phyloP scores from a whole-genome alignment of 1,139 yeast species.

The Debaryomyces psychrophilus region DNA sequence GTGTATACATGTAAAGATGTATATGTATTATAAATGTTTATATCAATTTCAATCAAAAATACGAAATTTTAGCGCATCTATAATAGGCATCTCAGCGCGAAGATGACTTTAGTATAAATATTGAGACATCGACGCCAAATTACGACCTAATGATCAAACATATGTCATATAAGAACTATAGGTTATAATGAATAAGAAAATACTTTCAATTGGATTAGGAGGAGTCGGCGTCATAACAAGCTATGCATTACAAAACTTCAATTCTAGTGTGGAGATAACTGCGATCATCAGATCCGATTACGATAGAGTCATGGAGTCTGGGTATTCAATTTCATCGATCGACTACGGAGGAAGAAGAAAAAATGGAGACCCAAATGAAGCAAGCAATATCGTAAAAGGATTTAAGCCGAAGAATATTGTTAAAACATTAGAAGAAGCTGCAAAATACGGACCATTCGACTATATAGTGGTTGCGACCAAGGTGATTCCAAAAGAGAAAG shows the following conservation, averaged over 20 bases:
- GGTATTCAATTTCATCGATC: constrained; percentile 32
- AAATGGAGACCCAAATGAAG: constrained; percentile 15
- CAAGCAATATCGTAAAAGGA: constrained; percentile 21
- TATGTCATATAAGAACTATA: constrained; percentile 21
- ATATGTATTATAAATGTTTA: constrained; percentile 9
- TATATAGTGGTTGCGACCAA: constrained; percentile 38
- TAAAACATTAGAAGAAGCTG: constrained; percentile 28
- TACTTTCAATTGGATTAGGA: constrained; percentile 67
- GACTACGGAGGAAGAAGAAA: constrained; percentile 28
- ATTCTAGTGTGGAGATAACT: constrained; percentile 30
- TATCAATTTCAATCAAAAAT: neutral
- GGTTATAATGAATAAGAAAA: constrained; percentile 17
- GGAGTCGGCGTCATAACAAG: constrained; percentile 44
- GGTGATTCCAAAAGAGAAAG: constrained; percentile 28
- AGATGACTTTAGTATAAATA: neutral
- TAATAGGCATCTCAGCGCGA: constrained; percentile 7
- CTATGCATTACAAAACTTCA: constrained; percentile 27
- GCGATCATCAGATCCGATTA: constrained; percentile 35
- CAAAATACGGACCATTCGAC: constrained; percentile 31
- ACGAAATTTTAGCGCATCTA: neutral
- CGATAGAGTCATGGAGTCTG: constrained; percentile 28
- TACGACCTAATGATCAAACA: no score
- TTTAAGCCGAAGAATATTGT: constrained; percentile 32
- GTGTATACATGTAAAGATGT: constrained; percentile 1
- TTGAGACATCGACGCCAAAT: neutral